A percentile compares a stretch with the other conserved stretches of the same genome.
phyloP scores from a whole-genome alignment of 2,329 filamentous ascomycete species.

The Stemphylium lycopersici region DNA sequence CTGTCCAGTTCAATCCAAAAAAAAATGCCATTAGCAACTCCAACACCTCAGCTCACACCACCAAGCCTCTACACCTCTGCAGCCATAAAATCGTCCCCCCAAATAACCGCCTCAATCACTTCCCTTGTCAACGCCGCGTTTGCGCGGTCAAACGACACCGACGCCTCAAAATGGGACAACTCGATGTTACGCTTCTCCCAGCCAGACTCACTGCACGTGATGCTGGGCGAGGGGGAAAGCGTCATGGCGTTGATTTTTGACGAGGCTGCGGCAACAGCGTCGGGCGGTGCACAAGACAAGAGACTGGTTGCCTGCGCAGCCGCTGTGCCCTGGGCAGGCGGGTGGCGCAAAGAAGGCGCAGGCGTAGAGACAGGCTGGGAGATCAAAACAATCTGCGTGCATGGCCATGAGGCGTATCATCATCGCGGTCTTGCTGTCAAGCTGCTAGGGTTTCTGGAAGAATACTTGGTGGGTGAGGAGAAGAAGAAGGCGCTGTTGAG shows the following conservation, averaged over 20 bases:
- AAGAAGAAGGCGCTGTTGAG: neutral
- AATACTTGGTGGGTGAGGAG: conserved; percentile 9
- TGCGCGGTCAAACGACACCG: conserved; percentile 14
- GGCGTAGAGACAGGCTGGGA: conserved; percentile 33
- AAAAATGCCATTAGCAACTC: neutral
- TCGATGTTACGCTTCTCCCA: conserved; percentile 19
- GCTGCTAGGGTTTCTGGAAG: conserved; percentile 17
- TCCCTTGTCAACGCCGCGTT: conserved; percentile 32
- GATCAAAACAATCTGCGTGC: conserved; percentile 34
- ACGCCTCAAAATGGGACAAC: conserved; percentile 24
- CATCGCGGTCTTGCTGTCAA: conserved; percentile 26
- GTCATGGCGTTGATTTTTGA: conserved; percentile 28
- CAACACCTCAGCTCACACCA: conserved; percentile 7
- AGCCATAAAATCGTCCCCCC: conserved; percentile 12
- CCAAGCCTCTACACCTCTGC: conserved; percentile 19
- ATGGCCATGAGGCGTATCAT: conserved; percentile 23
- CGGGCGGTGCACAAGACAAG: neutral
- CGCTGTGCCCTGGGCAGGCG: conserved; percentile 33
- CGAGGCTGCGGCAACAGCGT: neutral
- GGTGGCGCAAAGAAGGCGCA: conserved; percentile 24
- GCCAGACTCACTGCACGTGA: conserved; percentile 17
- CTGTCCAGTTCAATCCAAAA: no score
- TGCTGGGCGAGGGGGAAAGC: conserved; percentile 18
- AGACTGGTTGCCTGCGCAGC: conserved; percentile 33
- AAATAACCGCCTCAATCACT: conserved; percentile 18